phyloP scores from a whole-genome alignment of 768 basidiomycete species.

The Trametes elegans region DNA sequence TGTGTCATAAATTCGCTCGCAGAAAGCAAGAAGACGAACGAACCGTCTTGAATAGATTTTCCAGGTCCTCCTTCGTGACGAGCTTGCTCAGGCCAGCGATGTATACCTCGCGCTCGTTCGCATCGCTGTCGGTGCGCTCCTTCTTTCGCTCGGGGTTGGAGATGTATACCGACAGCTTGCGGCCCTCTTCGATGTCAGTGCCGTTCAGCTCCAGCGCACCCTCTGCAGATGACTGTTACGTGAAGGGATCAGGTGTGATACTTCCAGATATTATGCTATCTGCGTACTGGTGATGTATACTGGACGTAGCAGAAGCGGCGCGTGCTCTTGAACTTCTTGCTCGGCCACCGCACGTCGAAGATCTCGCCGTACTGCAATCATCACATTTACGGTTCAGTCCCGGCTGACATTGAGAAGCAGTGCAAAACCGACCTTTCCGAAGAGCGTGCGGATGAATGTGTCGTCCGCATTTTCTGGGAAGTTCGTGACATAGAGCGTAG shows the following conservation, averaged over 20 bases:
- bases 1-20: neutral
- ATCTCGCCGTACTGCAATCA: conserved; percentile 74
- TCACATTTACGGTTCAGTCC: neutral
- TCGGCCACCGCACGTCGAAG: conserved; percentile 97
- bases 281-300: conserved; percentile 75
- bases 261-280: neutral
- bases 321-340: conserved; percentile 91
- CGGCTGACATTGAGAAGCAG: neutral
- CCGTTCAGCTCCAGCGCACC: conserved; percentile 79
- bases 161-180: conserved; percentile 72
- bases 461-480: conserved; percentile 89
- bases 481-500: conserved; percentile 94
- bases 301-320: conserved; percentile 95
- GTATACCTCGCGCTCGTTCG: conserved; percentile 82
- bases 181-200: conserved; percentile 66
- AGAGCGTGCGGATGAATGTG: conserved; percentile 66
- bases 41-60: conserved; percentile 76
- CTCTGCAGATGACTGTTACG: conserved; percentile 60
- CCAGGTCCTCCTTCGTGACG: conserved; percentile 73
- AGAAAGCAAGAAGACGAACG: conserved; percentile 33
- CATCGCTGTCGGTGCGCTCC: conserved; percentile 84
- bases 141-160: conserved; percentile 91
- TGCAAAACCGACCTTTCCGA: conserved; percentile 59
- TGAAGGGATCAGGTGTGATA: neutral
- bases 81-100: conserved; percentile 83